Base-by-base conservation (phyloP, 2,329 filamentous ascomycete species). In the Beauveria brongniartii region DNA sequence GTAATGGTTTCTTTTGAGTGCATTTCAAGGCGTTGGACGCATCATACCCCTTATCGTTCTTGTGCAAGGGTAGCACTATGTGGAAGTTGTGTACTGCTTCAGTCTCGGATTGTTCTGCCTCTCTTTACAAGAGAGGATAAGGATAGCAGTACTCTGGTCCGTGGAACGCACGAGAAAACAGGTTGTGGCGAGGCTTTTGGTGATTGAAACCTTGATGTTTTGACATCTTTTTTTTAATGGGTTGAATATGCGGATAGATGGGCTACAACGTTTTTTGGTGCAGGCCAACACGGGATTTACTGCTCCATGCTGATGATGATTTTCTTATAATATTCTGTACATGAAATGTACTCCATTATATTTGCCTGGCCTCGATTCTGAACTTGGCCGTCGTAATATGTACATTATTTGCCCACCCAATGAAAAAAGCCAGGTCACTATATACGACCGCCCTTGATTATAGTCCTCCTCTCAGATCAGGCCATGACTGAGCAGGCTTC, bases 21-120 rank as follows among this genome's bases (percentile, higher is more conserved):
- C 61, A 62, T 62, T 60, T 59, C 50, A 51, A 47, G 61, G 61
- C 61, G 61, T 59, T 60, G 61, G 50, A 55, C 43, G 41, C 52
- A 53, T 44, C 60, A 58, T 57, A 58, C 54, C 54, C 52, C 54
- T 24, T 48, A 47, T 57, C 37, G 40, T 57, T 62, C n/a, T 50
- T 46, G 50, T 54, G 57, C 56, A 24, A 52, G n/a, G 18, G 46
- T 51, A 37, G 47, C 47, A 59, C 34, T 43, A 12, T 22, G 24
- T 51, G 24, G 10, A 28, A 22, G 43, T 41, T 28, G 37, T 40
- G 55, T 41, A 41, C 28, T 41, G 55, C 55, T 50, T 43, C 30
- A 40, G 20, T 28, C 12, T 47, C 3, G 37, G 9, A 47, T n/a
- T 44, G 37, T n/a, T n/a, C 1, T 22, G 3, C 44, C 16, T 40